phyloP scores from a whole-genome alignment of 2,329 filamentous ascomycete species.

The Apiospora rasikravindrae region DNA sequence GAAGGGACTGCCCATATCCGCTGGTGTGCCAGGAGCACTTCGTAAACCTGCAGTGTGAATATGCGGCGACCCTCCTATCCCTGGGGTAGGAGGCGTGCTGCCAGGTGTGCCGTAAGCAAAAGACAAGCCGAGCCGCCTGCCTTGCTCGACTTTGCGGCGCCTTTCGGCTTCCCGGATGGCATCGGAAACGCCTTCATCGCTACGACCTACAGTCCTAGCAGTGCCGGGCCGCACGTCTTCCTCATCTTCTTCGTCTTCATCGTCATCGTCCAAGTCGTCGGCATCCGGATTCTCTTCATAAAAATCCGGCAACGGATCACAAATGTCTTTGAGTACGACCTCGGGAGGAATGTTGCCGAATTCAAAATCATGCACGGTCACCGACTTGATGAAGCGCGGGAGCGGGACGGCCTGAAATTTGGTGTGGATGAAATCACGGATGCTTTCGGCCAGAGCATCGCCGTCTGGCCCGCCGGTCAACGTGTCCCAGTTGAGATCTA shows the following conservation, averaged over 20 bases:
- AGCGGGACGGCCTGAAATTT: slow-evolving; percentile 92
- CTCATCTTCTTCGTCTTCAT: slow-evolving; percentile 47
- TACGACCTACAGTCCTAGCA: slow-evolving; percentile 15
- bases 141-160: slow-evolving; percentile 40
- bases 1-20: slow-evolving; percentile 60
- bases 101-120: slow-evolving; percentile 2
- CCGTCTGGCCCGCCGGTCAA: slow-evolving; percentile 91
- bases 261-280: slow-evolving; percentile 59
- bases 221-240: slow-evolving; percentile 36
- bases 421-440: slow-evolving; percentile 92
- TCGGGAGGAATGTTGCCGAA: slow-evolving; percentile 85
- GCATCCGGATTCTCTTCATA: slow-evolving; percentile 82
- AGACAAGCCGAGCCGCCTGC: slow-evolving; percentile 31
- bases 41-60: slow-evolving; percentile 44
- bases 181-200: slow-evolving; percentile 36
- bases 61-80: slow-evolving; percentile 42
- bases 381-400: slow-evolving; percentile 95
- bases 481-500: slow-evolving; percentile 96
- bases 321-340: slow-evolving; percentile 94
- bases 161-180: slow-evolving; percentile 42
- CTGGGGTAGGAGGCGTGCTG: slow-evolving; percentile 18
- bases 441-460: slow-evolving; percentile 79
- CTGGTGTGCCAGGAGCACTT: slow-evolving; percentile 40
- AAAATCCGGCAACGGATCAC: slow-evolving; percentile 93
- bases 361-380: slow-evolving; percentile 91